Percentiles rank a stretch among this genome's conserved stretches.
Evolutionary conservation across 1,139 yeast species (phyloP).

Genomic region (Lodderomyces jiufengensis): DNA sequence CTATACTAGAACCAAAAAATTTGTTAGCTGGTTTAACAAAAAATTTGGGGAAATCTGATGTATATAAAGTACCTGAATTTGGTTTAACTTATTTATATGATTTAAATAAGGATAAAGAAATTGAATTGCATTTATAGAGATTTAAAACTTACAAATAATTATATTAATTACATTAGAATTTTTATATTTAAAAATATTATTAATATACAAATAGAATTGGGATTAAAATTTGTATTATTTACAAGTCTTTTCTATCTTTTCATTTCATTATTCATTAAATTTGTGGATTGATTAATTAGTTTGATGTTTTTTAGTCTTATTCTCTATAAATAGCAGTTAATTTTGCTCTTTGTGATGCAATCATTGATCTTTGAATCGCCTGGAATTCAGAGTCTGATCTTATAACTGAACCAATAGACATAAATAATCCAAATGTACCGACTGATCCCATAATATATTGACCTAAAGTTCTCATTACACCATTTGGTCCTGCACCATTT

Average conservation of each 20-base stretch:
- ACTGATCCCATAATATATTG: constrained; percentile 96
- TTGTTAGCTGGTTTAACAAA: constrained; percentile 25
- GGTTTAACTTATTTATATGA: constrained; percentile 42
- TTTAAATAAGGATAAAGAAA: constrained; percentile 15
- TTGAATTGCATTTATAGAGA: constrained; percentile 13
- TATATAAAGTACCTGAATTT: constrained; percentile 37
- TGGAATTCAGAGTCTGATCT: constrained; percentile 64
- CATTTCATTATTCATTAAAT: constrained; percentile 2
- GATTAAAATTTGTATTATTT: background rate
- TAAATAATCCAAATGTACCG: constrained; percentile 91
- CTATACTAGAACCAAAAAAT: constrained; percentile 75
- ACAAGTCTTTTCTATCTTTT: constrained; percentile 3
- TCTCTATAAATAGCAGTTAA: constrained; percentile 30
- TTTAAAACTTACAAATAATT: no score
- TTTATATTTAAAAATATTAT: background rate
- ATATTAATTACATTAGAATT: background rate
- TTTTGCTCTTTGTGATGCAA: constrained; percentile 34
- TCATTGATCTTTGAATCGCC: constrained; percentile 38
- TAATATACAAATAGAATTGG: background rate
- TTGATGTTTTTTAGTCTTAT: no score
- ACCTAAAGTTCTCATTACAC: constrained; percentile 93
- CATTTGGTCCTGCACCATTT: constrained; percentile 98
- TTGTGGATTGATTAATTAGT: no score
- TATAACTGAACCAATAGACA: constrained; percentile 92
- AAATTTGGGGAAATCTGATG: constrained; percentile 16